Conservation (phyloP, 1,284 basidiomycete genomes). For the Boletellus deceptivus region DNA sequence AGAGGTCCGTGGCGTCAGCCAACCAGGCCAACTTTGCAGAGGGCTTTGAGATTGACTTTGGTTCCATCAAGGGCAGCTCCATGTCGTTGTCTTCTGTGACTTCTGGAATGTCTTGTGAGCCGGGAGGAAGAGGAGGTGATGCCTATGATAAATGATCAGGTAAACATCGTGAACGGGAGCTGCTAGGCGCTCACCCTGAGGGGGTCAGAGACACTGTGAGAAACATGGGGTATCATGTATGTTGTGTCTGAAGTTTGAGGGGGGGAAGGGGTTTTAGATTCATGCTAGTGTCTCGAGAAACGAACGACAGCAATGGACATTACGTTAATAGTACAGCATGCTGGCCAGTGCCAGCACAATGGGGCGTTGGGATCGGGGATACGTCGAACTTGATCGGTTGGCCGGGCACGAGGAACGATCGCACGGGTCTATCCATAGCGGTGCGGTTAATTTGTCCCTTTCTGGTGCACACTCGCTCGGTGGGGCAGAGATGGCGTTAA, state of each 20-base stretch:
- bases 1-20: constrained; percentile 5
- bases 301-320: too few relatives aligned
- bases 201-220: neutral
- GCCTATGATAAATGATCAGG: neutral
- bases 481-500: too few relatives aligned
- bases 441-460: neutral
- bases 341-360: constrained; percentile 22
- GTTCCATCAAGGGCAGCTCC: neutral
- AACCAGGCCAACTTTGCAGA: neutral
- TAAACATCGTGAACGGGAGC: neutral
- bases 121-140: neutral
- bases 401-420: constrained; percentile 66
- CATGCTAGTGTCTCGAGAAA: neutral
- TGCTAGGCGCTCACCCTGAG: neutral
- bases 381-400: constrained; percentile 65
- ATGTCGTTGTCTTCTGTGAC: neutral
- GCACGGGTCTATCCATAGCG: constrained; percentile 51
- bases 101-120: neutral
- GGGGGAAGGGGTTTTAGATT: neutral
- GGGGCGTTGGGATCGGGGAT: constrained; percentile 46
- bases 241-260: neutral
- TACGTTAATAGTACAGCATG: too few relatives aligned
- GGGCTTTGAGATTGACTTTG: neutral
- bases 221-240: neutral
- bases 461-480: too few relatives aligned